These are phyloP conservation scores for Alternaria burnsii DNA, from an alignment of 2,329 filamentous ascomycete genomes.

Conservation along the genomic window DNA sequence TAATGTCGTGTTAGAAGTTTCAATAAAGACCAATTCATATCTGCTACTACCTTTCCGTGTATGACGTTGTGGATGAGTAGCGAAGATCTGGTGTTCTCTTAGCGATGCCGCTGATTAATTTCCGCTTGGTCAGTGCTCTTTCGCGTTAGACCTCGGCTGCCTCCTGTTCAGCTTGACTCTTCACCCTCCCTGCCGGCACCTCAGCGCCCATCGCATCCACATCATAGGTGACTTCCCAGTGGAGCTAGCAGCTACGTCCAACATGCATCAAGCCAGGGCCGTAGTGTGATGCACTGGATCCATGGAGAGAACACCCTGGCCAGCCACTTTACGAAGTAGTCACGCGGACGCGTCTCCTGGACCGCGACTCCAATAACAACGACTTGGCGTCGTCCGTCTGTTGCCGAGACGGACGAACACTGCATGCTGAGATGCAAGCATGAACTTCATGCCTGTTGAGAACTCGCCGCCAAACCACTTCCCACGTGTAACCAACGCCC, in stretches of 20 bases:
- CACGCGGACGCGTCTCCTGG: background rate
- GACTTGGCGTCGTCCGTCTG: background rate
- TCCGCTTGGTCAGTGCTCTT: conserved; percentile 20
- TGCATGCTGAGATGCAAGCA: conserved; percentile 8
- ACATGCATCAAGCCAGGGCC: background rate
- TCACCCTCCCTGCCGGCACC: background rate
- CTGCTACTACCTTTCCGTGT: background rate
- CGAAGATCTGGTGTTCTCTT: conserved; percentile 18
- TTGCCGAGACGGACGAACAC: background rate
- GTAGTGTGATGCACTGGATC: background rate
- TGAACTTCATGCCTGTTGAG: conserved; percentile 27
- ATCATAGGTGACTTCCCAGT: background rate
- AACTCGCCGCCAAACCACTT: conserved; percentile 25
- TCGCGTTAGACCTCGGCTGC: conserved; percentile 20
- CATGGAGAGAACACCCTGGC: background rate
- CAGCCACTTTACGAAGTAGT: background rate
- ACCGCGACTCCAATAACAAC: background rate
- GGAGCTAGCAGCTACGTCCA: background rate
- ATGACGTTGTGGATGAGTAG: background rate
- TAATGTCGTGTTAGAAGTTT: background rate
- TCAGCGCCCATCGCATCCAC: background rate
- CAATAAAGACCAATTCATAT: background rate
- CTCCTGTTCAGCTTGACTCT: conserved; percentile 6
- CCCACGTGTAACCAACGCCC: conserved; percentile 5
- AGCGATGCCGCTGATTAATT: conserved; percentile 34